Evolutionary conservation across 768 basidiomycete species (phyloP).

Genomic region (Sarcodon aspratus): DNA sequence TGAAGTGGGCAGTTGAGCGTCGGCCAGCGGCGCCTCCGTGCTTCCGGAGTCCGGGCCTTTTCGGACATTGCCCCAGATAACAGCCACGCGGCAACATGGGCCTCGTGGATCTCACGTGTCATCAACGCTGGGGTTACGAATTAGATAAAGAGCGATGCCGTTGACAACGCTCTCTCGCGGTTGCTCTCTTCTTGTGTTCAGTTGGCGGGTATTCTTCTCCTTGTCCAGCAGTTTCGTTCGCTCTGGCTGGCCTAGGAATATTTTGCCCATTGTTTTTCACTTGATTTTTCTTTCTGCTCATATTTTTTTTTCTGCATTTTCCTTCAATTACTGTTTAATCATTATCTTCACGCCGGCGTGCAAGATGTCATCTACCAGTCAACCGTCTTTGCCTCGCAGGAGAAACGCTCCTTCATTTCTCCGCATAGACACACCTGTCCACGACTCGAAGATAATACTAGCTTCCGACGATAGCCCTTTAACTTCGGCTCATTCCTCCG

Average conservation of each 20-base stretch:
- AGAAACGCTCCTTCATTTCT: conserved; percentile 18
- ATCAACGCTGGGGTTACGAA: no score
- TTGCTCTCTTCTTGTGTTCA: no score
- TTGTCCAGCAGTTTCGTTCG: conserved; percentile 7
- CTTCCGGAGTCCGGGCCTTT: no score
- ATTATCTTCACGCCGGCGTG: background rate
- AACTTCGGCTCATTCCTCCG: conserved; percentile 39
- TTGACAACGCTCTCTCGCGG: no score
- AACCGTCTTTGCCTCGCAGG: background rate
- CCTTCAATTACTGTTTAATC: background rate
- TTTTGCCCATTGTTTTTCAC: conserved; percentile 9
- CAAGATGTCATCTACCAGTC: background rate
- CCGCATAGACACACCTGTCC: conserved; percentile 45
- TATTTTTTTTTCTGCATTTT: conserved; percentile 12
- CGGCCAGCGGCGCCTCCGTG: no score
- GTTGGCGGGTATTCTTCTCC: background rate
- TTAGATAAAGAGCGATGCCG: no score
- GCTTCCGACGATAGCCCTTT: conserved; percentile 31
- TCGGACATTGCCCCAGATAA: no score
- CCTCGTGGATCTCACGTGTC: no score
- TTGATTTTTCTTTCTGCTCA: conserved; percentile 6
- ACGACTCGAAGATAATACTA: conserved; percentile 36
- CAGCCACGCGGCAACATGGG: no score
- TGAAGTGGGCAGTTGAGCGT: no score
- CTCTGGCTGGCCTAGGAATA: conserved; percentile 1